These are phyloP conservation scores for Aspergillus indologenus DNA, from an alignment of 495 filamentous ascomycete species.

Conservation along the genomic window DNA sequence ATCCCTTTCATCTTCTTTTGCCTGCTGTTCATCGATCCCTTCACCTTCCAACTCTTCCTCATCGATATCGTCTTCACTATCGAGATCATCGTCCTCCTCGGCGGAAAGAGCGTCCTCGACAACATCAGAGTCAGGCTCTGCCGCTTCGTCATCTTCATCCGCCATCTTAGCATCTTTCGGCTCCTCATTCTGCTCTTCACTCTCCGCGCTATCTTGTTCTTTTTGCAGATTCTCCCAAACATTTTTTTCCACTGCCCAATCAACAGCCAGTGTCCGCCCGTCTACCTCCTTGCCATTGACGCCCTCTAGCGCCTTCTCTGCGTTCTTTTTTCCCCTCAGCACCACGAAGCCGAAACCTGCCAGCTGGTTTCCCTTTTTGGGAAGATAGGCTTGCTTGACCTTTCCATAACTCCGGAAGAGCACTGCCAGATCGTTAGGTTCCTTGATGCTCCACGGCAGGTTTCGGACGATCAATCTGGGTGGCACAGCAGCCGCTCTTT, in stretches of 20 bases:
- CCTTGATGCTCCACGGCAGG: conserved; percentile 92
- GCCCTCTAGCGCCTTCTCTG: conserved; percentile 78
- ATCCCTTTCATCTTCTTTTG: conserved; percentile 53
- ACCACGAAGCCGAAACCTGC: conserved; percentile 92
- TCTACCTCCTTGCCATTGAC: conserved; percentile 90
- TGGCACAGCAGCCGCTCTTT: conserved; percentile 55
- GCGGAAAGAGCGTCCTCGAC: conserved; percentile 23
- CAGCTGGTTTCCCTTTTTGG: conserved; percentile 68
- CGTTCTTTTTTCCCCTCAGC: conserved; percentile 83
- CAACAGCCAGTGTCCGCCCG: conserved; percentile 81
- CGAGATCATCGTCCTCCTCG: conserved; percentile 29
- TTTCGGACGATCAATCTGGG: conserved; percentile 93
- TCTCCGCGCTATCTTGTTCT: conserved; percentile 32
- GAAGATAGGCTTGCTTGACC: conserved; percentile 76
- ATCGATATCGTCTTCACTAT: conserved; percentile 27
- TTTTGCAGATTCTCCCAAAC: conserved; percentile 68
- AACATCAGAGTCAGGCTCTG: conserved; percentile 17
- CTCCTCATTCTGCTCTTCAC: conserved; percentile 24
- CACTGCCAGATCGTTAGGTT: conserved; percentile 67
- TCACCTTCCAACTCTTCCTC: conserved; percentile 45
- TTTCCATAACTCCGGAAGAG: conserved; percentile 88
- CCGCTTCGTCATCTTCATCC: conserved; percentile 31
- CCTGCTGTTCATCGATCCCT: conserved; percentile 51
- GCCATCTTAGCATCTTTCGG: conserved; percentile 36
- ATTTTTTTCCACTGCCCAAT: conserved; percentile 93